Evolutionary conservation across 2,329 filamentous ascomycete genomes (phyloP), one percentile per base, ranked within the genome.

Genomic region (Drechslerella coelobrocha): DNA sequence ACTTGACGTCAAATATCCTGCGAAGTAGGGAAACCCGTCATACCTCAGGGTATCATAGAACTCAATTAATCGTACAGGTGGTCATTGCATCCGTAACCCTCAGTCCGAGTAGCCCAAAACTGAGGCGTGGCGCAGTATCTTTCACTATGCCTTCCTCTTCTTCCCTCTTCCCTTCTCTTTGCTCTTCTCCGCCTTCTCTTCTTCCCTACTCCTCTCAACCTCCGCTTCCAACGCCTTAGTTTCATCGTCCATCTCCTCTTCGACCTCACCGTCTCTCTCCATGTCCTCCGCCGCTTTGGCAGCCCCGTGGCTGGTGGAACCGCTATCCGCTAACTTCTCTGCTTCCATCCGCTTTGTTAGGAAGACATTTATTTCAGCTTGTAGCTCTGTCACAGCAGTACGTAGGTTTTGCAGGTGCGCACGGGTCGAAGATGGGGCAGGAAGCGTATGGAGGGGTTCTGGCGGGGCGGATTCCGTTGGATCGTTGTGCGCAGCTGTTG

Each of bases 191-290:
- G 62, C 47, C 17, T 31, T 48, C 48, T 71, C 59, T 31, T 71
- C 66, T 21, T 47, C 45, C 31, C 24, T 57, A 23, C 61, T 29
- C n/a, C 43, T 59, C 24, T 62, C 66, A 48, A 71, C 59, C 24
- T 71, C 66, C 9, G 41, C 59, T 37, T 71, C 66, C 41, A 71
- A 41, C 43, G 48, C 51, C 26, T 71, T 71, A 10, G 66, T 71
- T 48, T 71, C 66, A 14, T 71, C 66, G 39, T 71, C 66, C 66
- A 71, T 54, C 29, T 71, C 66, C 47, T 71, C 66, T 34, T 71
- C 66, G 8, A 60, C 31, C 12, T 71, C 66, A 9, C 66, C 66
- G 43, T 71, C 66, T 23, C 59, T 47, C 48, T 71, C 66, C 66
- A 71, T 71, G 54, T 71, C 47, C 19, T 71, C 66, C 1, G 66